Evolutionary conservation across 805 yeast species (phyloP), one percentile per base, ranked within the genome.

Genomic region (Candida krabiensis): DNA sequence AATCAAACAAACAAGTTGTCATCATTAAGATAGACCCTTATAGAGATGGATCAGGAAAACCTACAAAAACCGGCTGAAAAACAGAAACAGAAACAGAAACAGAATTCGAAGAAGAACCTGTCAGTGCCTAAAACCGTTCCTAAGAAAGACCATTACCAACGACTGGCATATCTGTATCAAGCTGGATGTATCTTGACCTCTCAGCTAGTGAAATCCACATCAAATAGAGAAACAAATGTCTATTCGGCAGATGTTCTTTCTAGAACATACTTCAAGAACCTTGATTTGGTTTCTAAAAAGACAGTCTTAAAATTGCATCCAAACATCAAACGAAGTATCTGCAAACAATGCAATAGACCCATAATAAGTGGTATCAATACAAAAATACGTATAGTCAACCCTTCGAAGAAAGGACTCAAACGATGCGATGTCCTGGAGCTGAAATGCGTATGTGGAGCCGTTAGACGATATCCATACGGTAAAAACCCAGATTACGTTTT

Each of bases 301-400:
- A 74, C 80, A 2, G 90, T 85, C 13, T 55, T 81, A 15, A 75
- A 82, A 44, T 55, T 83, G 19, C 72, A 83, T 32, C 89, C 90
- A 0, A 60, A 63, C 24, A 46, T 87, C 9, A 88, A 88, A 58
- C 67, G 95, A 47, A 68, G 73, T 0, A 54, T 81, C 12, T 88
- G 96, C 60, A 86, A 86, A 50, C 63, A 62, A 25, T 88, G 96
- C 58, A 61, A 73, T 30, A 57, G 78, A 7, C 43, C 73, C 8
- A 62, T 74, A 43, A 51, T 77, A 1, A 78, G 83, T 0, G 83
- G 80, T 0, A 35, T 66, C 13, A 69, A 71, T 14, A 52, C 72
- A 34, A 32, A 55, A 1, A 47, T 68, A 2, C 56, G 64, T 15
- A 38, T 81, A 1, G 67, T 60, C 23, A 78, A 80, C 50, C 35